phyloP scores from a whole-genome alignment of 805 yeast genomes.

The Torulaspora indica region DNA sequence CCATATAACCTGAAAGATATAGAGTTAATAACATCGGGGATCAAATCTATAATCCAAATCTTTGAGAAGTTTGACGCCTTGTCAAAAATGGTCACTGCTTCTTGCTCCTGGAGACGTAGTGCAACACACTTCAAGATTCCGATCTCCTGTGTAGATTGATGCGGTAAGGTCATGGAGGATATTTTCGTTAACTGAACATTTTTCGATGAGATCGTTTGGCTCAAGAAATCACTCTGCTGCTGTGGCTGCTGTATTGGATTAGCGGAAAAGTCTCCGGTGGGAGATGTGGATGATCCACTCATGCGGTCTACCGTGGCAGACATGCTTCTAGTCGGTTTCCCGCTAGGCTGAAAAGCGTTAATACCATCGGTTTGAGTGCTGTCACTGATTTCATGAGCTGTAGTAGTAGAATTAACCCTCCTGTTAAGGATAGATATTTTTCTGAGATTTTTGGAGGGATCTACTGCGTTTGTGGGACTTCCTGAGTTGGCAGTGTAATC shows the following conservation, averaged over 20 bases:
- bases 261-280: constrained; percentile 28
- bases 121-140: constrained; percentile 18
- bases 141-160: constrained; percentile 16
- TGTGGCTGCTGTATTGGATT: constrained; percentile 20
- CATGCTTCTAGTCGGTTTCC: constrained; percentile 18
- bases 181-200: constrained; percentile 68
- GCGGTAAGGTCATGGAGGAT: constrained; percentile 39
- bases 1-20: constrained; percentile 29
- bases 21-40: constrained; percentile 26
- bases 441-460: constrained; percentile 13
- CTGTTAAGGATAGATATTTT: constrained; percentile 25
- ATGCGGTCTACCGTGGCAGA: constrained; percentile 33
- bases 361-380: constrained; percentile 5
- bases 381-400: constrained; percentile 9
- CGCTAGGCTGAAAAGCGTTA: not conserved
- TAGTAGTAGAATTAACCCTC: constrained; percentile 20
- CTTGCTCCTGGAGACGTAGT: constrained; percentile 46
- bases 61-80: constrained; percentile 40
- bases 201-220: constrained; percentile 44
- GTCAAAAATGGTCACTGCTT: constrained; percentile 57
- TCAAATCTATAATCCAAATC: constrained; percentile 42
- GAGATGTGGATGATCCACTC: constrained; percentile 21
- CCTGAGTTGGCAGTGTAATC: not conserved
- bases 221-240: constrained; percentile 10
- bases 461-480: constrained; percentile 6